Base-by-base conservation (phyloP, 768 basidiomycete genomes). In the Mycena vulgaris region DNA sequence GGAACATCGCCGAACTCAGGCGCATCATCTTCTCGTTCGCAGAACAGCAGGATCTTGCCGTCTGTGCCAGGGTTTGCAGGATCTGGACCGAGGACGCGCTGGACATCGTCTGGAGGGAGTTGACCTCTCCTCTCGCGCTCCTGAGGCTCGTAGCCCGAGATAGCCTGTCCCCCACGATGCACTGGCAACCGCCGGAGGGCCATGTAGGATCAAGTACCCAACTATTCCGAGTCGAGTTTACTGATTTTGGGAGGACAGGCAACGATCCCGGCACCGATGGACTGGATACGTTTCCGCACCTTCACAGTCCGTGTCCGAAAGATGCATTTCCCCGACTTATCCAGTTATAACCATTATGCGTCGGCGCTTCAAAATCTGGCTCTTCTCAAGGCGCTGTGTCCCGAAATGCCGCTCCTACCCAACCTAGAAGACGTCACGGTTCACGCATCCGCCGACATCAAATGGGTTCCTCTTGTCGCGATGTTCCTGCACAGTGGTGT, bases 401-500 rank as follows among this genome's bases (percentile, higher is more conserved):
- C 62, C 35, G 27, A 63, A 13, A 23, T 11, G 40, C 62, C 62
- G 19, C 49, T 63, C 19, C 51, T 63, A 37, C 51, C 62, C 51
- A 53, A 63, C 37, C 40, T 63, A 0, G 28, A 39, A 23, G 39
- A 40, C 0, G 39, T 49, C 9, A 23, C 0, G 21, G 51, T 53
- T 8, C 21, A n/a, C 21, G 25, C 62, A 17, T 52, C 51, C 21
- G 42, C 62, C 23, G 16, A 63, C 2, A 63, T 63, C 3, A 2
- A 2, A 48, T 61, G 47, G 60, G 62, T 63, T 2, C 51, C 49
- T 17, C 16, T 53, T 9, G 51, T 53, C 17, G 62, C 62, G 21
- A 40, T 53, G 49, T 53, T 53, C 25, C 35, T 61, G 10, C 62
- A 63, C 51, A 21, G 21, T n/a, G 62, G 62, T 6, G 51, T 63